These are phyloP conservation scores for Taphrina pruni DNA, from an alignment of 1,139 yeast genomes.

Conservation along the genomic window DNA sequence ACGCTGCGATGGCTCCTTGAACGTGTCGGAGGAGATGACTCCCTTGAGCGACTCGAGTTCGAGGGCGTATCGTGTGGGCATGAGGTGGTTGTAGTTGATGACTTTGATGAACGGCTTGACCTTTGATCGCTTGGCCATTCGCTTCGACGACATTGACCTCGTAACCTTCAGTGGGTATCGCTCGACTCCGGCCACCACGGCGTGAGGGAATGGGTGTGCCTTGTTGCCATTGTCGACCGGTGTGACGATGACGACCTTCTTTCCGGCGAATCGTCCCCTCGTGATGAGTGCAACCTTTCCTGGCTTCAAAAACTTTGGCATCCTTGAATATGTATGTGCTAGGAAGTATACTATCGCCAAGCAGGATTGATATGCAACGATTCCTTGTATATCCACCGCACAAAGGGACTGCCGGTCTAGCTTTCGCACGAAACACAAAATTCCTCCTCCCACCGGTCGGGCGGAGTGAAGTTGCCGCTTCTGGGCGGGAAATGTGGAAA, in stretches of 20 bases:
- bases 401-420: constrained; percentile 9
- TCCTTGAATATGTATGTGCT: constrained; percentile 8
- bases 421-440: constrained; percentile 18
- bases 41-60: constrained; percentile 95
- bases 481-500: neutral
- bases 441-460: constrained; percentile 11
- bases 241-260: constrained; percentile 99
- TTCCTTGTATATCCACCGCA: neutral
- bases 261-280: constrained; percentile 99
- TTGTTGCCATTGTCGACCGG: constrained; percentile 99
- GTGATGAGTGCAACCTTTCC: constrained; percentile 79
- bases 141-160: constrained; percentile 94
- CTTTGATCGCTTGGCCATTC: constrained; percentile 95
- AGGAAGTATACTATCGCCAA: no score
- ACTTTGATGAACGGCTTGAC: constrained; percentile 99
- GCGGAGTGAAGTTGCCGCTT: constrained; percentile 2
- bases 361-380: constrained; percentile 1
- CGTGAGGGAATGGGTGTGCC: constrained; percentile 99
- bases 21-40: constrained; percentile 89
- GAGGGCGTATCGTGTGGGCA: constrained; percentile 99
- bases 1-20: constrained; percentile 97
- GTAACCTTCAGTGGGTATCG: constrained; percentile 98
- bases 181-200: constrained; percentile 99
- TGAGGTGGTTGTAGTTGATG: constrained; percentile 99
- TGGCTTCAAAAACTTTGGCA: constrained; percentile 42